Conservation (phyloP, 2,329 filamentous ascomycete species). For the Plenodomus tracheiphilus region DNA sequence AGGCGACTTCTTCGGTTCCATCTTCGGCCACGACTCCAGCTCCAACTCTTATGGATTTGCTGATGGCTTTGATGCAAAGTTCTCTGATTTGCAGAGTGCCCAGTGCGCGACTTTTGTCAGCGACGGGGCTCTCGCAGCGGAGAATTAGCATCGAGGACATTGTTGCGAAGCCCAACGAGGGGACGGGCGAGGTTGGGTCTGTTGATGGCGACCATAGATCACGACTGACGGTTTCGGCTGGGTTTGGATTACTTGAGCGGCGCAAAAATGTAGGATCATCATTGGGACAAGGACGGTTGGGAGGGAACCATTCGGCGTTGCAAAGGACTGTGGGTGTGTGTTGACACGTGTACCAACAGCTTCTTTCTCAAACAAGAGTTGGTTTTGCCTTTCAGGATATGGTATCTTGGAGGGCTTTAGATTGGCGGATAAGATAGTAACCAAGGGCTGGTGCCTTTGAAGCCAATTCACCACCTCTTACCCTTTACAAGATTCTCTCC, state of each 20-base stretch:
- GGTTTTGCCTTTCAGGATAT: conserved; percentile 20
- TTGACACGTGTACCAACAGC: conserved; percentile 24
- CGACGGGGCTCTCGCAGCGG: conserved; percentile 53
- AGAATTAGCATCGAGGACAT: conserved; percentile 37
- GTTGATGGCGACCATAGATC: conserved; percentile 26
- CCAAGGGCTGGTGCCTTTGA: conserved; percentile 42
- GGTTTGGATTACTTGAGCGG: conserved; percentile 32
- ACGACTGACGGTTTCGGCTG: conserved; percentile 32
- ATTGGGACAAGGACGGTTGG: conserved; percentile 18
- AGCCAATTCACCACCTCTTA: conserved; percentile 21
- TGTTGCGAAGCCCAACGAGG: conserved; percentile 29
- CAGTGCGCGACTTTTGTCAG: conserved; percentile 53
- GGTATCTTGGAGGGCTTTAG: conserved; percentile 15
- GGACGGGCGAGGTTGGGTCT: conserved; percentile 25
- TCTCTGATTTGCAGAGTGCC: conserved; percentile 51
- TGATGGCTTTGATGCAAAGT: conserved; percentile 46
- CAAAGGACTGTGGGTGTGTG: conserved; percentile 23
- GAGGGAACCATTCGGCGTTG: conserved; percentile 23
- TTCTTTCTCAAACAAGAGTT: conserved; percentile 2
- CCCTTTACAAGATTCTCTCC: background rate
- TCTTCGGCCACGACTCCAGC: conserved; percentile 34
- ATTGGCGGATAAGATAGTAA: conserved; percentile 31
- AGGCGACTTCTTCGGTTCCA: conserved; percentile 41
- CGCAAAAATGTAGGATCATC: conserved; percentile 32
- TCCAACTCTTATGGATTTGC: conserved; percentile 40